Conservation (phyloP, 208 protist species). For the Trypanosoma congolense region DNA sequence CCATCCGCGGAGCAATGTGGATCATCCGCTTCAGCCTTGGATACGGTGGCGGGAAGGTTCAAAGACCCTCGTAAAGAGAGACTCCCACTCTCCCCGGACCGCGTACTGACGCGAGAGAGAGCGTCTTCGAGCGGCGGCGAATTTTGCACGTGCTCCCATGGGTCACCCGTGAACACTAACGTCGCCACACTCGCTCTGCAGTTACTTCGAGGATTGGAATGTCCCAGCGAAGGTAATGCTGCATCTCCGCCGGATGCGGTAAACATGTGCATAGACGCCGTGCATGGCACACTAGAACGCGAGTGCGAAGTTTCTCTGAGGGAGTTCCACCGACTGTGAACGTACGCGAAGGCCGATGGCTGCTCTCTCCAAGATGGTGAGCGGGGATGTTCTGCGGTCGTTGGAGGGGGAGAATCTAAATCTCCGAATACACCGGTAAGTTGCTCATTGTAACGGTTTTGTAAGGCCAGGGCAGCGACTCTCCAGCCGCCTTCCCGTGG, state of each 20-base stretch:
- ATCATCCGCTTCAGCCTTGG: too few relatives aligned
- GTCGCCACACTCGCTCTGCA: constrained; percentile 5
- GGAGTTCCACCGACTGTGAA: constrained; percentile 7
- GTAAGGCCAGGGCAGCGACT: too few relatives aligned
- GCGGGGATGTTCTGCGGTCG: too few relatives aligned
- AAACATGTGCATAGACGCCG: not conserved
- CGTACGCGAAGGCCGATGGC: not conserved
- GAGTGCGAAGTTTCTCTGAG: constrained; percentile 2
- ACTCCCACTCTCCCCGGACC: too few relatives aligned
- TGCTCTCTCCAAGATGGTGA: too few relatives aligned
- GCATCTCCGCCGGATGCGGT: not conserved
- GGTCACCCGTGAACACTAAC: constrained; percentile 7
- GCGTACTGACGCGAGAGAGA: not conserved
- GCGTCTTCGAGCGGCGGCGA: constrained; percentile 11
- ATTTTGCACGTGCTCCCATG: constrained; percentile 1
- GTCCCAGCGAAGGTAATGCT: not conserved
- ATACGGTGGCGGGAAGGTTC: too few relatives aligned
- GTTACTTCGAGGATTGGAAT: not conserved
- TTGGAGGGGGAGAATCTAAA: too few relatives aligned
- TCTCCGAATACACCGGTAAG: too few relatives aligned
- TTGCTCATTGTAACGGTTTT: too few relatives aligned
- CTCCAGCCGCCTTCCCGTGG: too few relatives aligned
- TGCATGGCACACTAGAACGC: not conserved
- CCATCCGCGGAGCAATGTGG: too few relatives aligned
- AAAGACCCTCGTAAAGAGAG: too few relatives aligned